A percentile compares a stretch with the other conserved stretches of the same genome.
phyloP scores from a whole-genome alignment of 495 filamentous ascomycete species.

The Lasiosphaeria hispida region DNA sequence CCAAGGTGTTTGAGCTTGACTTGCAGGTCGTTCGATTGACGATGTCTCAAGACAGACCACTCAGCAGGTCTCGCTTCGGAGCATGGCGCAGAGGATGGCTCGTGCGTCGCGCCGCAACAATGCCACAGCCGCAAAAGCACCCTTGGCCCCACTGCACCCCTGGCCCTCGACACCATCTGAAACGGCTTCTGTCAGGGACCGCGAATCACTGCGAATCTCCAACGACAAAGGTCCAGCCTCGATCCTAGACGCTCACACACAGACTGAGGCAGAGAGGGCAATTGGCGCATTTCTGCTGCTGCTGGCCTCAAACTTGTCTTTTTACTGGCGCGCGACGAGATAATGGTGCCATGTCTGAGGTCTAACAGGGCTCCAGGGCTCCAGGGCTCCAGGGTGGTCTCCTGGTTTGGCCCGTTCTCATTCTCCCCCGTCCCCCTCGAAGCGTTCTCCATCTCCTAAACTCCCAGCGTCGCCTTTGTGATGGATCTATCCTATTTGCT shows the following conservation, averaged over 20 bases:
- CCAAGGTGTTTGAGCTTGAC: neutral
- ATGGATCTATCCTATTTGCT: neutral
- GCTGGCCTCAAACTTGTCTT: neutral
- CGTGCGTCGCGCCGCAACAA: conserved; percentile 17
- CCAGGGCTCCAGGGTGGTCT: neutral
- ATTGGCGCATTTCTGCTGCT: neutral
- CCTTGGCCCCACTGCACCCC: conserved; percentile 14
- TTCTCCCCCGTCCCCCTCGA: neutral
- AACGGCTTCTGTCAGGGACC: conserved; percentile 41
- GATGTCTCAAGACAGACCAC: neutral
- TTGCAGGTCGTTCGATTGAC: conserved; percentile 6
- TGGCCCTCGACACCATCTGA: conserved; percentile 38
- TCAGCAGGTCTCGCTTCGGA: neutral
- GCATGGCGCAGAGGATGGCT: conserved; percentile 6
- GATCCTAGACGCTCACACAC: conserved; percentile 8
- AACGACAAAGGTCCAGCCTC: conserved; percentile 14
- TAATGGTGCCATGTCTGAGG: neutral
- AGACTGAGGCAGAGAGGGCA: conserved; percentile 21
- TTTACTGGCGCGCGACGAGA: neutral
- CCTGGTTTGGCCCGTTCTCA: neutral
- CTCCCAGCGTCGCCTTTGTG: neutral
- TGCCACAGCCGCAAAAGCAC: neutral
- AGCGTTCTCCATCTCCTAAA: conserved; percentile 1
- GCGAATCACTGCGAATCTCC: conserved; percentile 23
- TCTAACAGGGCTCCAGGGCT: neutral